Base-by-base conservation (phyloP, 2,329 filamentous ascomycete species). In the Fusarium sp. region DNA sequence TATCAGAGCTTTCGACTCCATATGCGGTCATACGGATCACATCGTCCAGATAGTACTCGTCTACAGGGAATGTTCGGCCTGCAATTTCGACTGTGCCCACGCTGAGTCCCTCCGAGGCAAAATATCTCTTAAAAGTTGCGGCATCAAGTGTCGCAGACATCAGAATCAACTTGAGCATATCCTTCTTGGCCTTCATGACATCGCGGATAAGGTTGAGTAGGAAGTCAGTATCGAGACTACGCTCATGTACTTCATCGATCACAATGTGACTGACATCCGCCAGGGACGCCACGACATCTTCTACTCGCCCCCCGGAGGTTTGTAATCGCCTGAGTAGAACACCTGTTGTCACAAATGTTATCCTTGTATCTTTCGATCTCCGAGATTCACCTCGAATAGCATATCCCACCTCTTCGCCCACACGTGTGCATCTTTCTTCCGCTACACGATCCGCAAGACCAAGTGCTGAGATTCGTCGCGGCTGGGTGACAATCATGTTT, bases 321-420 rank as follows among this genome's bases (percentile, higher is more conserved):
- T 99, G 96, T n/a, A 99, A 86, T 18, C 95, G 91, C 69, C 96
- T 93, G n/a, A 93, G 88, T 65, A 99, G 85, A 41, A 99, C 95
- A 87, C 96, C 96, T 80, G 99, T 97, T 0, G 96, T 99, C 94
- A 99, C 98, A 84, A 98, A 99, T 79, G 99, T 99, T 81, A 99
- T 90, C 12, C 93, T 93, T 1, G 96, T 99, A 60, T 94, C 92
- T 41, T 91, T 86, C 47, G 91, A 90, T 5, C 93, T 91, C 0
- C 91, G 95, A 48, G 92, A 94, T 79, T 99, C 96, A 74, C 98
- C 99, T 30, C 97, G 92, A 77, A 99, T 98, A 79, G 95, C 95
- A 81, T 98, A 97, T 30, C 95, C 95, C 39, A 97, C 94, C 79
- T 97, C 93, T 67, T 93, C 92, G 3, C 95, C 95, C n/a, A 97